Base-by-base conservation (phyloP, 208 protist genomes). In the Herpetomonas tarakana region DNA sequence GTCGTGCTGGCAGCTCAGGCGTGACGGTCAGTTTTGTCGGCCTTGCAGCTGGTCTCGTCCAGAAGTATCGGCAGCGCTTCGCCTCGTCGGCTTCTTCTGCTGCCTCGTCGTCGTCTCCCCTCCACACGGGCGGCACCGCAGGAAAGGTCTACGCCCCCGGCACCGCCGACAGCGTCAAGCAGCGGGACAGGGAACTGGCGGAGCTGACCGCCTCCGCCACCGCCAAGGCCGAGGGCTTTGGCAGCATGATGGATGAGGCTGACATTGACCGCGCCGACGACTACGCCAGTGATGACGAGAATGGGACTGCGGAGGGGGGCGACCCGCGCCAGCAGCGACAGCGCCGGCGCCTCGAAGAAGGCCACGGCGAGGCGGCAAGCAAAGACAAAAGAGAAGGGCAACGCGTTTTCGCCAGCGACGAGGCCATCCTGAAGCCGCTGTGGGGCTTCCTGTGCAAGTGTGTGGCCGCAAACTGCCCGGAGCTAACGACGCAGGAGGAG, bases 1-100 rank as follows among this genome's bases (percentile, higher is more conserved):
- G 88, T 45, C 94, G 86, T 69, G 97, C 78, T 19, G 97, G 83
- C 11, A 66, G 61, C 56, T 80, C 63, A n/a, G 95, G 98, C 18
- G 68, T 86, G 21, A 85, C 98, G 0, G 71, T 98, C 14, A 98
- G 96, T 0, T 93, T 99, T 28, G 92, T 98, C 19, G 89, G 91
- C 3, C 45, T 94, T 55, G 64, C 78, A 2, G 74, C 62, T 0
- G 53, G 45, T 26, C 58, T 82, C 52, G 62, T 94, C 50, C 65
- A 65, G 51, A 53, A 38, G 22, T 28, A 6, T 7, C 52, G 14
- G 28, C 52, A 57, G 52, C 18, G 22, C 12, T 7, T 57, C 12
- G 46, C 22, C 19, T 52, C 46, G 6, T 6, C 18, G 46, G 46
- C 11, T 52, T 9, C 46, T 6, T 19, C 46, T 22, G 46, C 11